Evolutionary conservation across 2,329 filamentous ascomycete species (phyloP).

Genomic region (Neoarthrinium moseri): DNA sequence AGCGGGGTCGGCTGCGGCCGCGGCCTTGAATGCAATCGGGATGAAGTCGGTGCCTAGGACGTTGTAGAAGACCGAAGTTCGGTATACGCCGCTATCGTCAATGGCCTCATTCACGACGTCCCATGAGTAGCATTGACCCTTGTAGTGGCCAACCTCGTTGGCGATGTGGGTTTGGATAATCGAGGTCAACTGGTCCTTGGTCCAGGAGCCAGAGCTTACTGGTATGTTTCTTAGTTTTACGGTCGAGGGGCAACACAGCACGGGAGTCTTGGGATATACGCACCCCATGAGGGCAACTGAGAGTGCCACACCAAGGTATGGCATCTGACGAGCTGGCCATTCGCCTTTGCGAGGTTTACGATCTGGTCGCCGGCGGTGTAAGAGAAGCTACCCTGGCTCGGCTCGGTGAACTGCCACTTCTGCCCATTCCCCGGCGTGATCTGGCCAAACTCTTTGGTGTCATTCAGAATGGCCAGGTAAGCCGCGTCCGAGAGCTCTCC

Average conservation of each 20-base stretch:
- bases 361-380: constrained; percentile 57
- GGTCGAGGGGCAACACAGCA: constrained; percentile 48
- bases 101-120: constrained; percentile 66
- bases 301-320: constrained; percentile 45
- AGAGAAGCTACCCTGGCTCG: constrained; percentile 53
- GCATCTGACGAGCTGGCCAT: constrained; percentile 56
- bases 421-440: constrained; percentile 64
- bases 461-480: constrained; percentile 55
- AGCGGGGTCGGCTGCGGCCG: constrained; percentile 50
- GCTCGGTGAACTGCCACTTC: constrained; percentile 64
- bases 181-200: constrained; percentile 52
- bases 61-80: constrained; percentile 52
- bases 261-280: constrained; percentile 10
- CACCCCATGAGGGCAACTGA: constrained; percentile 14
- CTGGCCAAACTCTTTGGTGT: constrained; percentile 60
- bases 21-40: constrained; percentile 55
- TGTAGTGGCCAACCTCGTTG: constrained; percentile 56
- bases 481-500: constrained; percentile 48
- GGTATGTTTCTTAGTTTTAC: no score
- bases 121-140: constrained; percentile 61
- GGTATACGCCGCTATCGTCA: constrained; percentile 54
- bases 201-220: constrained; percentile 47
- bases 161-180: constrained; percentile 61
- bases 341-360: constrained; percentile 43
- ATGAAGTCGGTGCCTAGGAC: constrained; percentile 58